Conservation (phyloP, 140 eudicot species). For the Ambrosia hybrid region DNA sequence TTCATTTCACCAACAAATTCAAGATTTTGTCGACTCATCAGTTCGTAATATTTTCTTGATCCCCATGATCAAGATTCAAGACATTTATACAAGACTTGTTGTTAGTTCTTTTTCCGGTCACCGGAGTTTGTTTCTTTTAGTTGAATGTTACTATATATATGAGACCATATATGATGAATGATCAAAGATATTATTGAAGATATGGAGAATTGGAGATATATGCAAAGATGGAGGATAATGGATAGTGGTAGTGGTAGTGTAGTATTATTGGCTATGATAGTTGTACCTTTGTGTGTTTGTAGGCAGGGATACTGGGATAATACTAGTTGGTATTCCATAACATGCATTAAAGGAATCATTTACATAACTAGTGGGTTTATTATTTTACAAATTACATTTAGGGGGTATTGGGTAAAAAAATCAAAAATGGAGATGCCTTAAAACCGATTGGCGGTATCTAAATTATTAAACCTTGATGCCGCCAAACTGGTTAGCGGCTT, state of each 20-base stretch:
- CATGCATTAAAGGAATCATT: conserved; percentile 34
- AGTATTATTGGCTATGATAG: conserved; percentile 24
- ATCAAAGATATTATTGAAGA: not conserved
- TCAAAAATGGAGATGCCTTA: too few species aligned
- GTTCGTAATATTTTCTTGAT: conserved; percentile 34
- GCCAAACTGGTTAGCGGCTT: too few species aligned
- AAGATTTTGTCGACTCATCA: conserved; percentile 9
- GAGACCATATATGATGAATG: conserved; percentile 19
- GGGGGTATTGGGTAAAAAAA: too few species aligned
- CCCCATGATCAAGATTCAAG: conserved; percentile 13
- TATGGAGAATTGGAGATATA: not conserved
- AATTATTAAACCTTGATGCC: too few species aligned
- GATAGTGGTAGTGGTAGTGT: conserved; percentile 1
- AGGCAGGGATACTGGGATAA: conserved; percentile 1
- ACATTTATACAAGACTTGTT: not conserved
- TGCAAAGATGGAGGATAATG: conserved; percentile 1
- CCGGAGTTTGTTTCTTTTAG: conserved; percentile 13
- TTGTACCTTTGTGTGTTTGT: conserved; percentile 29
- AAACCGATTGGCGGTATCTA: too few species aligned
- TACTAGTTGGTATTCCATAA: conserved; percentile 41
- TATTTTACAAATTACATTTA: too few species aligned
- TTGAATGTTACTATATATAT: conserved; percentile 34
- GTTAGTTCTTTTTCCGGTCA: conserved; percentile 11
- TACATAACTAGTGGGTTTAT: too few species aligned
- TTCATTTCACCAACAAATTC: conserved; percentile 24